Evolutionary conservation across 345 rosid genomes (phyloP).

Genomic region (Populus ilicifolia): DNA sequence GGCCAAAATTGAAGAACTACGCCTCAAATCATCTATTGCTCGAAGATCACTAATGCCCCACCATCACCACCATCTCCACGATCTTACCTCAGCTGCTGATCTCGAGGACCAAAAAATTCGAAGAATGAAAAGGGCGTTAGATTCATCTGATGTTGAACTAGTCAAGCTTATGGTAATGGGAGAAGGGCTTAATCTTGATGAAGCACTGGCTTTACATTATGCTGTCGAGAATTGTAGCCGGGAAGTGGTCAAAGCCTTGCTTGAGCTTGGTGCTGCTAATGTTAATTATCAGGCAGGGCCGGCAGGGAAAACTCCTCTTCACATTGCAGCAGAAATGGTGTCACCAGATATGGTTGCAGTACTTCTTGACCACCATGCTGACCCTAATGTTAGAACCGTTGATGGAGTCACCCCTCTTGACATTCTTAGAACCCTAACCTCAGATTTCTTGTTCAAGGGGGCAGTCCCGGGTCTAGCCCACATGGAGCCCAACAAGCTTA

Average conservation of each 20-base stretch:
- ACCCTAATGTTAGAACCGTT: conserved; percentile 85
- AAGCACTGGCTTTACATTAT: conserved; percentile 87
- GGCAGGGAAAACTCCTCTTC: conserved; percentile 85
- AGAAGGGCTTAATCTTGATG: conserved; percentile 95
- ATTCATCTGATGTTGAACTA: conserved; percentile 89
- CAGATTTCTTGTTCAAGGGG: conserved; percentile 98
- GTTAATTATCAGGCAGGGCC: conserved; percentile 95
- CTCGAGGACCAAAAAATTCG: conserved; percentile 93
- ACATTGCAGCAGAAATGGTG: conserved; percentile 95
- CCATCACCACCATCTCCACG: conserved; percentile 51
- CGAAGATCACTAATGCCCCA: conserved; percentile 60
- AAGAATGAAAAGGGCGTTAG: conserved; percentile 89
- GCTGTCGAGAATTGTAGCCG: conserved; percentile 96
- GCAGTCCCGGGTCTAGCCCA: conserved; percentile 93
- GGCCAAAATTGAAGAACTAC: conserved; percentile 86
- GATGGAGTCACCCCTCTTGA: conserved; percentile 95
- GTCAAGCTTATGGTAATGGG: conserved; percentile 99
- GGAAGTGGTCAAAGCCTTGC: conserved; percentile 95
- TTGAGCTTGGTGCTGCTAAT: conserved; percentile 96
- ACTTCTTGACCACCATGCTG: conserved; percentile 90
- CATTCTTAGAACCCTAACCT: conserved; percentile 85
- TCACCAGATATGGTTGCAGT: conserved; percentile 99
- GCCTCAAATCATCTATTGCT: conserved; percentile 72
- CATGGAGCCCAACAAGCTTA: conserved; percentile 89
- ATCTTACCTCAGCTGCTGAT: conserved; percentile 56